Percentiles rank a stretch among this genome's conserved stretches.
phyloP scores from a whole-genome alignment of 306 rosid genomes.

The Gillenia trifoliata region DNA sequence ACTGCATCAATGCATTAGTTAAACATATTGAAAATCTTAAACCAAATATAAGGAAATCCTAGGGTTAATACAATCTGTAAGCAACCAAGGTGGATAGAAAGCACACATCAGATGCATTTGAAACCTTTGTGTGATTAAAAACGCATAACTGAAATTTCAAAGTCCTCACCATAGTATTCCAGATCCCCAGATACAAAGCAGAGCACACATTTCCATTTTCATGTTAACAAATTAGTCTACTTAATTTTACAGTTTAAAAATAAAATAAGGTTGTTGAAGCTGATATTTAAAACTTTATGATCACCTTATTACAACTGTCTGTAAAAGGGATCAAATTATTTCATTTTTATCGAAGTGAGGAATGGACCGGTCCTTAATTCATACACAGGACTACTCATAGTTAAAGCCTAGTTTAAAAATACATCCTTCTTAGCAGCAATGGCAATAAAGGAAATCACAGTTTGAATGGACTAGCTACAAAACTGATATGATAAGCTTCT shows the following conservation, averaged over 20 bases:
- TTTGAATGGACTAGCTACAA: not conserved
- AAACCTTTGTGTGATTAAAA: not conserved
- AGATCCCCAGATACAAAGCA: conserved; percentile 16
- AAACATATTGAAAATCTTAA: conserved; percentile 21
- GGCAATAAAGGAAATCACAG: not conserved
- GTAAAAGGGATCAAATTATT: not conserved
- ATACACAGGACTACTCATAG: not conserved
- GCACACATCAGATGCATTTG: not conserved
- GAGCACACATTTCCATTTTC: conserved; percentile 4
- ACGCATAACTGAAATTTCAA: not conserved
- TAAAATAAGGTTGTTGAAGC: not conserved
- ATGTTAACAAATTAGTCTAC: not conserved
- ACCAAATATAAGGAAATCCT: conserved; percentile 11
- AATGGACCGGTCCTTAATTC: not conserved
- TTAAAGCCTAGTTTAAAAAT: not conserved
- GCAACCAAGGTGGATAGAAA: not conserved
- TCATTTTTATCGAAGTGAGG: not conserved
- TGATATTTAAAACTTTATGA: not conserved
- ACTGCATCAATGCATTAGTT: conserved; percentile 50
- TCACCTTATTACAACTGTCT: not conserved
- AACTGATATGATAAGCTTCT: not conserved
- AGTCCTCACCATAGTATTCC: not conserved
- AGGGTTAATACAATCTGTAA: not conserved
- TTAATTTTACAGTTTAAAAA: not conserved
- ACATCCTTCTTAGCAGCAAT: not conserved